phyloP scores from a whole-genome alignment of 140 eudicot genomes.

The Anethum foeniculum region DNA sequence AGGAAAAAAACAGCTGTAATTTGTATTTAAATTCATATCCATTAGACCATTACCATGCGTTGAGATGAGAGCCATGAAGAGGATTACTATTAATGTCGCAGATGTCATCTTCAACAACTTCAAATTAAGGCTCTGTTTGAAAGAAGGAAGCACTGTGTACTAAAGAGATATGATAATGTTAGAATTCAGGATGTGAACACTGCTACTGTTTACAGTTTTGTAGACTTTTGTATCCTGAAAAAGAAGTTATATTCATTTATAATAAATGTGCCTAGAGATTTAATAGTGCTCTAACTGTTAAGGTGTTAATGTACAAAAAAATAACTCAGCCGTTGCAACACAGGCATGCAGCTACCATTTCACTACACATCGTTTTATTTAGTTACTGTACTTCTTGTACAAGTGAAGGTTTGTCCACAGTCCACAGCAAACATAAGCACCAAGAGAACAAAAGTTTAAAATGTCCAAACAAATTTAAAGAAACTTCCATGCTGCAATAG shows the following conservation, averaged over 20 bases:
- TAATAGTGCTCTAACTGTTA: neutral
- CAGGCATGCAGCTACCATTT: neutral
- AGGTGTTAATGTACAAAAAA: neutral
- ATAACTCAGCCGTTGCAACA: neutral
- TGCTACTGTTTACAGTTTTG: neutral
- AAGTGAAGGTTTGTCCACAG: constrained; percentile 4
- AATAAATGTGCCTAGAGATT: neutral
- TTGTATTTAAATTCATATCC: neutral
- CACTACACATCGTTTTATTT: neutral
- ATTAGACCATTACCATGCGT: neutral
- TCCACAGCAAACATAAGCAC: constrained; percentile 13
- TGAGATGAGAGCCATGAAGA: constrained; percentile 3
- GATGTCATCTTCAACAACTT: constrained; percentile 6
- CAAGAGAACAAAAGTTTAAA: constrained; percentile 27
- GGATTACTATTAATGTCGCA: neutral
- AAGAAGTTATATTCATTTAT: neutral
- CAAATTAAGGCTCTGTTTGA: neutral
- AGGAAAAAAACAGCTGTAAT: neutral
- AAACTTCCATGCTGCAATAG: neutral
- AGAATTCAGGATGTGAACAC: neutral
- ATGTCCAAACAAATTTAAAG: constrained; percentile 7
- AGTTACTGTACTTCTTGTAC: too few species aligned
- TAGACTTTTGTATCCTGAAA: neutral
- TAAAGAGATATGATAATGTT: neutral
- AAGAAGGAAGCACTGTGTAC: neutral